Percentiles rank a stretch among this genome's conserved stretches.
These are phyloP conservation scores for Penicillium corylophilum DNA, from an alignment of 2,329 filamentous ascomycete genomes.

Conservation along the genomic window DNA sequence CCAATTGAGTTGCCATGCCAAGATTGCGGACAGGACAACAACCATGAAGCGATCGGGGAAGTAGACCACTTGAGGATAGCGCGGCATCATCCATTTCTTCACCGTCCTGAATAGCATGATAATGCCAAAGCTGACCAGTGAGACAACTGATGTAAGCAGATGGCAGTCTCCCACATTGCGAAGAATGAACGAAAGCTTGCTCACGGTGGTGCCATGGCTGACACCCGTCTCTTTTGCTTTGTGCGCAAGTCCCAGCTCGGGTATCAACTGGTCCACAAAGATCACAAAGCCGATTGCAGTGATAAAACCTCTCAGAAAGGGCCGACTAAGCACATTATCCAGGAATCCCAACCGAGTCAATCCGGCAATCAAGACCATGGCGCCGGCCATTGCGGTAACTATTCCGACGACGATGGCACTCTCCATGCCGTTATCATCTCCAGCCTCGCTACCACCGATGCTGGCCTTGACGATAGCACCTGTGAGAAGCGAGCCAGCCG, in stretches of 20 bases:
- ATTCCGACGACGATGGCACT: slow-evolving; percentile 86
- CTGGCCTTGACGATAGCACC: slow-evolving; percentile 80
- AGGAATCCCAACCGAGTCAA: slow-evolving; percentile 84
- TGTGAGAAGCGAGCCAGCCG: slow-evolving; percentile 85
- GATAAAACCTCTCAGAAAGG: slow-evolving; percentile 93
- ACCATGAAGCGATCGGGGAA: slow-evolving; percentile 89
- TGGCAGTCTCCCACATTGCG: slow-evolving; percentile 67
- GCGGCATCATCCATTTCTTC: slow-evolving; percentile 76
- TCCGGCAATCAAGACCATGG: slow-evolving; percentile 84
- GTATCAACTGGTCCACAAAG: slow-evolving; percentile 88
- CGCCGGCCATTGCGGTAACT: slow-evolving; percentile 81
- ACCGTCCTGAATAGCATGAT: slow-evolving; percentile 88
- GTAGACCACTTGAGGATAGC: slow-evolving; percentile 78
- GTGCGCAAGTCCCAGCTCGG: slow-evolving; percentile 75
- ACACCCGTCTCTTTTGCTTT: slow-evolving; percentile 63
- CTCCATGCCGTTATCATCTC: slow-evolving; percentile 65
- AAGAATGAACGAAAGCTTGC: slow-evolving; percentile 80
- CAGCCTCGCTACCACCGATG: slow-evolving; percentile 65
- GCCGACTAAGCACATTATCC: slow-evolving; percentile 88
- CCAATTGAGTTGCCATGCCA: slow-evolving; percentile 77
- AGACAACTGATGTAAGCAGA: slow-evolving; percentile 71
- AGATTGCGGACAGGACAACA: slow-evolving; percentile 77
- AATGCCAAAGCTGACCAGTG: slow-evolving; percentile 74
- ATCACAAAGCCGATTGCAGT: slow-evolving; percentile 97
- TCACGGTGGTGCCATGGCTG: slow-evolving; percentile 78